phyloP scores from a whole-genome alignment of 495 filamentous ascomycete genomes.

The Lasiosphaeria hispida region DNA sequence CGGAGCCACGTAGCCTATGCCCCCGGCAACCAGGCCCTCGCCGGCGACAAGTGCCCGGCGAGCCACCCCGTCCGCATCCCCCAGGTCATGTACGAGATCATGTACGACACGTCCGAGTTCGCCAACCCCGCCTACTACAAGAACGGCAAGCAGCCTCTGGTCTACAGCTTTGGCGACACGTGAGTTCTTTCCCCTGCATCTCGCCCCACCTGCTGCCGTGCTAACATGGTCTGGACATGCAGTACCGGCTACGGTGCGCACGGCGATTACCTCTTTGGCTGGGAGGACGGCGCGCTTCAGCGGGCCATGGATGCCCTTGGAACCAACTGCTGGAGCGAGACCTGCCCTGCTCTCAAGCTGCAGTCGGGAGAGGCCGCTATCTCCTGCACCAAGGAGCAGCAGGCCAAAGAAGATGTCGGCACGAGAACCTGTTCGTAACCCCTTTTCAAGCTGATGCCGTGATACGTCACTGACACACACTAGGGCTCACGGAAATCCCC shows the following conservation, averaged over 20 bases:
- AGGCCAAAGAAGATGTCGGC: slow-evolving; percentile 33
- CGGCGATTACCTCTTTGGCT: slow-evolving; percentile 46
- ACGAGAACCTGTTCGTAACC: no score
- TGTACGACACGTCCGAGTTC: slow-evolving; percentile 32
- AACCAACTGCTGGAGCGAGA: slow-evolving; percentile 31
- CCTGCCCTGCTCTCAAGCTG: slow-evolving; percentile 35
- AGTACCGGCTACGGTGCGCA: slow-evolving; percentile 40
- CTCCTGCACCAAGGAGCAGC: slow-evolving; percentile 34
- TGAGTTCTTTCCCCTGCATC: not conserved
- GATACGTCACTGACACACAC: no score
- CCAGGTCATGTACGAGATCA: slow-evolving; percentile 47
- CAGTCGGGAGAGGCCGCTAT: slow-evolving; percentile 31
- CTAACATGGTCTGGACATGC: not conserved
- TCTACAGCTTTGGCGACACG: slow-evolving; percentile 40
- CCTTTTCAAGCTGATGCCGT: no score
- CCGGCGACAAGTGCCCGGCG: slow-evolving; percentile 36
- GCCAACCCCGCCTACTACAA: slow-evolving; percentile 35
- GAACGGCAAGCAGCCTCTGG: slow-evolving; percentile 39
- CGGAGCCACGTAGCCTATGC: slow-evolving; percentile 62
- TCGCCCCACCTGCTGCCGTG: no score
- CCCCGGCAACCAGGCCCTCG: slow-evolving; percentile 51
- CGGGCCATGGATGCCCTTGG: slow-evolving; percentile 38
- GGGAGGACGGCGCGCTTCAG: slow-evolving; percentile 42
- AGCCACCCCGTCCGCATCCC: slow-evolving; percentile 43
- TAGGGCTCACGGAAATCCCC: no score